phyloP scores from a whole-genome alignment of 192 early-diverging fungal genomes.

The Polychytrium aggregatum region DNA sequence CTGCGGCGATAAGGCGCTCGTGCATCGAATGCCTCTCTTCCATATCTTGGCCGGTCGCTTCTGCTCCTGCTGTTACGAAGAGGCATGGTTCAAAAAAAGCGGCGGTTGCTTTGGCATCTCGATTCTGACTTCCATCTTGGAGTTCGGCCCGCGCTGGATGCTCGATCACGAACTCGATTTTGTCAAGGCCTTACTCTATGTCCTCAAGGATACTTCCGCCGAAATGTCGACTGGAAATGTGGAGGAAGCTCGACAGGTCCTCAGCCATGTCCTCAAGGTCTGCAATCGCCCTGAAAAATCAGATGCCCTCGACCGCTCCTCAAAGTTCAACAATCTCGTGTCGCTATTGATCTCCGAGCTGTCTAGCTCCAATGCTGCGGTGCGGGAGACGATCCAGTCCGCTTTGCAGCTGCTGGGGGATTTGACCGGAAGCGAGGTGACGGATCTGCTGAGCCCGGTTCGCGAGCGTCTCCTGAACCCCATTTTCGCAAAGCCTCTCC shows the following conservation, averaged over 20 bases:
- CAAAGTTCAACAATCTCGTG: slow-evolving; percentile 70
- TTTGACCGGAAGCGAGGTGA: slow-evolving; percentile 65
- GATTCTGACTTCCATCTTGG: slow-evolving; percentile 67
- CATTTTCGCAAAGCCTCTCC: slow-evolving; percentile 94
- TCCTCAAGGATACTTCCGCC: slow-evolving; percentile 81
- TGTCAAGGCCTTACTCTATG: slow-evolving; percentile 81
- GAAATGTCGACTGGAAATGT: slow-evolving; percentile 67
- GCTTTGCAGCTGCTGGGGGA: slow-evolving; percentile 72
- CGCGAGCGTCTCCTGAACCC: slow-evolving; percentile 75
- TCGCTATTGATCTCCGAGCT: slow-evolving; percentile 79
- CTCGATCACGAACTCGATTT: slow-evolving; percentile 90
- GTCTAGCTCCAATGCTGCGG: slow-evolving; percentile 75
- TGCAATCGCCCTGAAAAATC: slow-evolving; percentile 23
- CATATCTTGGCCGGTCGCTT: slow-evolving; percentile 72
- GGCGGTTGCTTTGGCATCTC: slow-evolving; percentile 87
- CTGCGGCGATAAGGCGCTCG: slow-evolving; percentile 41
- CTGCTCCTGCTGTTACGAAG: slow-evolving; percentile 84
- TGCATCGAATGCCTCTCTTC: slow-evolving; percentile 61
- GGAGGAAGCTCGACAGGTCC: slow-evolving; percentile 57
- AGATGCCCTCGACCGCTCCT: slow-evolving; percentile 9
- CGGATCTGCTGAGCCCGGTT: slow-evolving; percentile 72
- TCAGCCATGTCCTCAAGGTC: slow-evolving; percentile 62
- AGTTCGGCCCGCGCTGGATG: slow-evolving; percentile 83
- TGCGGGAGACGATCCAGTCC: slow-evolving; percentile 78
- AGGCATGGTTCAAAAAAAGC: slow-evolving; percentile 73